Conservation (phyloP, 2,329 filamentous ascomycete genomes). For the Ophiostoma sp. region DNA sequence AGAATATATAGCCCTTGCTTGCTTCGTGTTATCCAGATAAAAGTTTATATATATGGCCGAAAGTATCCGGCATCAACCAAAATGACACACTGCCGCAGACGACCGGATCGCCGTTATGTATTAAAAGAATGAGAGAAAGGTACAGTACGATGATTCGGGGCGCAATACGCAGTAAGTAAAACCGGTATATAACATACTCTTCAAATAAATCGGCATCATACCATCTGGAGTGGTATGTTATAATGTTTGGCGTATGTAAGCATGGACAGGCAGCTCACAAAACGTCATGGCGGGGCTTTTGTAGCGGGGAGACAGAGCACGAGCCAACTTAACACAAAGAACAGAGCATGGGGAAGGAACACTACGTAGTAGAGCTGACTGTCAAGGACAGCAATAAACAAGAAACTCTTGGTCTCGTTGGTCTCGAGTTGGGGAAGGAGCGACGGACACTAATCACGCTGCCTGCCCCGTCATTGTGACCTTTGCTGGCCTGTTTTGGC, state of each 20-base stretch:
- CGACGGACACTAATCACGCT: not conserved
- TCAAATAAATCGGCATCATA: too few relatives aligned
- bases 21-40: not conserved
- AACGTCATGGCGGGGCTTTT: conserved; percentile 24
- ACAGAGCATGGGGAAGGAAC: conserved; percentile 17
- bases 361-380: not conserved
- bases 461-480: not conserved
- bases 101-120: not conserved
- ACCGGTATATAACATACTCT: too few relatives aligned
- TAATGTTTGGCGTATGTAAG: not conserved
- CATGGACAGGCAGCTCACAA: conserved; percentile 15
- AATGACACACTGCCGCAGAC: not conserved
- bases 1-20: not conserved
- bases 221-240: too few relatives aligned
- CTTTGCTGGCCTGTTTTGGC: not conserved
- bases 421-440: not conserved
- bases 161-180: too few relatives aligned
- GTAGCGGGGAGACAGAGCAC: conserved; percentile 20
- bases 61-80: not conserved
- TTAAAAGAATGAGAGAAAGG: not conserved
- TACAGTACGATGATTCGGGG: not conserved
- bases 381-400: not conserved
- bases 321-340: conserved; percentile 14
- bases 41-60: not conserved
- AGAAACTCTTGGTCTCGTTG: not conserved